Evolutionary conservation across 1,284 basidiomycete genomes (phyloP).

Genomic region (Malassezia furfur): DNA sequence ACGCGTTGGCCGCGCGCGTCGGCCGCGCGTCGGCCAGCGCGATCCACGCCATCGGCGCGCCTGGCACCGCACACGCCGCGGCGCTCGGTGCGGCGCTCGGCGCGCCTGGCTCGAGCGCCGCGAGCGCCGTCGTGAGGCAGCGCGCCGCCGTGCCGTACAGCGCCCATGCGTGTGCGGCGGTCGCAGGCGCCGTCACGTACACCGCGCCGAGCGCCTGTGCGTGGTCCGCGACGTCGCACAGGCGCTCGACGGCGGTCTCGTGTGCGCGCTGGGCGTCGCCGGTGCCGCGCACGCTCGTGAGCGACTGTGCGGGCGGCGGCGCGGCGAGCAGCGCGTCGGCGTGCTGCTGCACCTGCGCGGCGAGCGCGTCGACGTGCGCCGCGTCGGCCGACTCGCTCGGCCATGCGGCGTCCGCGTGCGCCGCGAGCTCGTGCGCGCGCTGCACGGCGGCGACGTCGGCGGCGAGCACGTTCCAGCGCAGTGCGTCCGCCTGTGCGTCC

Average conservation of each 20-base stretch:
- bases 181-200: not conserved
- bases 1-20: not conserved
- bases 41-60: slow-evolving; percentile 5
- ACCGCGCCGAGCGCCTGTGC: slow-evolving; percentile 10
- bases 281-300: slow-evolving; percentile 12
- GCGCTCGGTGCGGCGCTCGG: not conserved
- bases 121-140: slow-evolving; percentile 10
- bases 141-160: not conserved
- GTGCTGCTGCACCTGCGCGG: not conserved
- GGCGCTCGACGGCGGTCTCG: not conserved
- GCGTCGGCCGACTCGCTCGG: not conserved
- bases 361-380: not conserved
- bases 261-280: not conserved
- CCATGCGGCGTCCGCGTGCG: not conserved
- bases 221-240: slow-evolving; percentile 12
- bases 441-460: slow-evolving; percentile 1
- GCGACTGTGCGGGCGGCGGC: slow-evolving; percentile 11
- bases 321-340: not conserved
- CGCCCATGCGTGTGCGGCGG: slow-evolving; percentile 1
- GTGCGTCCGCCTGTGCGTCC: slow-evolving; percentile 1
- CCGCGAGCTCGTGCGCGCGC: slow-evolving; percentile 5
- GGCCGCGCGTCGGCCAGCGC: not conserved
- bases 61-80: not conserved
- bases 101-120: slow-evolving; percentile 5
- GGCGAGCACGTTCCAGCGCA: not conserved